A percentile compares a stretch with the other conserved stretches of the same genome.
These are phyloP conservation scores for Clausena lansium DNA, from an alignment of 345 rosid species.

Conservation along the genomic window DNA sequence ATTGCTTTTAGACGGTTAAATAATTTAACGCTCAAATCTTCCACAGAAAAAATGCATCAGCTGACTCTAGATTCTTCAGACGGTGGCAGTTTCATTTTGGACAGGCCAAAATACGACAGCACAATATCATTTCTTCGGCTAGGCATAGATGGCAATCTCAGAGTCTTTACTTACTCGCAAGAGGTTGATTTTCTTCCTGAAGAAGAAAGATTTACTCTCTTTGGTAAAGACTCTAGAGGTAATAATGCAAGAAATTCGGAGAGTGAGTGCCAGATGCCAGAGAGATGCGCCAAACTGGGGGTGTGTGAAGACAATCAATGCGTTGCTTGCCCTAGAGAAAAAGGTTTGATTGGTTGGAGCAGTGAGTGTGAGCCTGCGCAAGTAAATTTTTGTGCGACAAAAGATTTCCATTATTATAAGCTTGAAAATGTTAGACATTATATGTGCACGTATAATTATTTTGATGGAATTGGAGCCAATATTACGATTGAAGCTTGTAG, in stretches of 20 bases:
- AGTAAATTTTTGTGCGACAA: slow-evolving; percentile 27
- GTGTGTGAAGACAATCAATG: slow-evolving; percentile 48
- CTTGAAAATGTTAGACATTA: slow-evolving; percentile 54
- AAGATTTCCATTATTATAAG: slow-evolving; percentile 36
- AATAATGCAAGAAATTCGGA: background rate
- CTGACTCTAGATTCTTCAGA: background rate
- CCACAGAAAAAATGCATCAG: slow-evolving; percentile 16
- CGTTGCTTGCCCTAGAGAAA: slow-evolving; percentile 47
- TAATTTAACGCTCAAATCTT: slow-evolving; percentile 20
- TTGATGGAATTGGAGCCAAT: slow-evolving; percentile 28
- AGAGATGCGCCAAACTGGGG: slow-evolving; percentile 48
- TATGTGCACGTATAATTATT: slow-evolving; percentile 33
- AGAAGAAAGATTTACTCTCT: slow-evolving; percentile 45
- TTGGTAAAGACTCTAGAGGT: slow-evolving; percentile 17
- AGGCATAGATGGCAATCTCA: slow-evolving; percentile 48
- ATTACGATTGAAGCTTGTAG: slow-evolving; percentile 43
- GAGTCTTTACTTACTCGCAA: slow-evolving; percentile 36
- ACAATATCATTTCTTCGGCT: slow-evolving; percentile 41
- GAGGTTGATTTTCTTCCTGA: slow-evolving; percentile 32
- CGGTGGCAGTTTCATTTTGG: background rate
- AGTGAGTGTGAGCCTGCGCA: slow-evolving; percentile 31
- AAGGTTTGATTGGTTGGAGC: slow-evolving; percentile 45
- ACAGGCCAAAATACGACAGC: slow-evolving; percentile 37
- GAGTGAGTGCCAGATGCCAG: slow-evolving; percentile 41
- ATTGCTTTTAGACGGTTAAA: background rate